Evolutionary conservation across 2,329 filamentous ascomycete genomes (phyloP), one percentile per base, ranked within the genome.

Genomic region (Neopestalotiopsis clavispora): DNA sequence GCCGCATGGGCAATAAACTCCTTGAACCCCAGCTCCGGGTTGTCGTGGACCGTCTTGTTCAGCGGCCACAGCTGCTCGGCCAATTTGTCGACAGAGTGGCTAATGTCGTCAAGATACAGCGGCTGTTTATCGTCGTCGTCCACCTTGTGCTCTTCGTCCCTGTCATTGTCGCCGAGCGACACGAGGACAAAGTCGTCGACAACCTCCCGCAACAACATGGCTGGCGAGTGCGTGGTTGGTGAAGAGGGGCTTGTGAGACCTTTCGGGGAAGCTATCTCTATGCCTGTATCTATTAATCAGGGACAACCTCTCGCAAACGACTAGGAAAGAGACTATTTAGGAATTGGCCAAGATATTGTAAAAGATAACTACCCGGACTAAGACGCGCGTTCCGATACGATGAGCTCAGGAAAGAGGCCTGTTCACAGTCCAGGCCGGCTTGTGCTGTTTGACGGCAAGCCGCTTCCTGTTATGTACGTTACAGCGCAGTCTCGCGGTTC

Each of bases 1-100:
- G 82, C 78, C 14, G 84, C 80, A 71, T 89, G 86, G 0, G 86
- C 84, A 57, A 84, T 83, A 68, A 79, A 78, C 69, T 87, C 85
- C 49, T 85, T 72, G 70, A 81, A 86, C 0, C 80, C 82, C 0
- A 86, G 75, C 71, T 87, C 85, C 0, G 85, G 85, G 67, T 87
- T 83, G 62, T 86, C 84, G 73, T 86, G 84, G 20, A 88, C 85
- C 68, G 81, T 82, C 56, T 84, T 81, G 74, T 84, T 86, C 68
- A 87, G 76, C 3, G 76, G 76, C 75, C 84, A 83, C 14, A 87
- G 74, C 1, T 74, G 74, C 9, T 78, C 73, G 30, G 78, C 80
- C 17, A 84, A 75, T 13, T 70, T 74, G 57, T 86, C 79, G 32
- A 84, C 71, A 65, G 78, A 79, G 23, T 77, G 69, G 66, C 81